These are phyloP conservation scores for Calonectria pauciramosa DNA, from an alignment of 2,329 filamentous ascomycete species.

Conservation along the genomic window DNA sequence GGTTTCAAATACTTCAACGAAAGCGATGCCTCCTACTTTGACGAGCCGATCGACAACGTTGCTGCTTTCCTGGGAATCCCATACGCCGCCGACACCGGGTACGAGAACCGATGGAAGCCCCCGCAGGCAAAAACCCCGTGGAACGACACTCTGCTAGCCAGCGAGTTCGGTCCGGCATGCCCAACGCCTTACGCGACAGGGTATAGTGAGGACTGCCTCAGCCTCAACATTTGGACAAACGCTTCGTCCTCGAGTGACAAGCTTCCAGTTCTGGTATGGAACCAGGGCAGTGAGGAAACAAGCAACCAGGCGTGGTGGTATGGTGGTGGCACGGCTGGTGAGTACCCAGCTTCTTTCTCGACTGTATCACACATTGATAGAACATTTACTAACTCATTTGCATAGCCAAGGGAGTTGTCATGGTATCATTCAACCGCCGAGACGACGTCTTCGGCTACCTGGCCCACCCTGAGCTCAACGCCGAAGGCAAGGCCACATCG, in stretches of 20 bases:
- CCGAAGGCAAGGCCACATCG: not conserved
- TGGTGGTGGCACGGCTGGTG: conserved; percentile 13
- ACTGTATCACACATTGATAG: not conserved
- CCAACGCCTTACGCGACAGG: not conserved
- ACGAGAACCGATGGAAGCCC: conserved; percentile 15
- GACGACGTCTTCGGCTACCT: conserved; percentile 12
- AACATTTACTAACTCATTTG: not conserved
- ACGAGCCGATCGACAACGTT: not conserved
- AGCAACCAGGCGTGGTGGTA: conserved; percentile 7
- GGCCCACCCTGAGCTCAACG: conserved; percentile 13
- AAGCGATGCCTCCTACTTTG: not conserved
- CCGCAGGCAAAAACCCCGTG: conserved; percentile 5
- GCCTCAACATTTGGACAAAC: conserved; percentile 17
- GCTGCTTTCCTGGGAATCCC: conserved; percentile 14
- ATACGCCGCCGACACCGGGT: conserved; percentile 11
- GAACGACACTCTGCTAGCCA: conserved; percentile 11
- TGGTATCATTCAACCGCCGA: conserved; percentile 10
- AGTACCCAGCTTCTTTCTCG: not conserved
- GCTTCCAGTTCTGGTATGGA: conserved; percentile 18
- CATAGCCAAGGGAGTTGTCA: conserved; percentile 8
- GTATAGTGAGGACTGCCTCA: conserved; percentile 19
- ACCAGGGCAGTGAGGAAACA: conserved; percentile 12
- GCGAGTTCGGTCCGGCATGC: not conserved
- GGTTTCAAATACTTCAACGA: conserved; percentile 14
- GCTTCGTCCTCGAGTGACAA: conserved; percentile 13